Percentiles rank a stretch among this genome's conserved stretches.
phyloP scores from a whole-genome alignment of 2,329 filamentous ascomycete species.

The Xylariaceae sp. region DNA sequence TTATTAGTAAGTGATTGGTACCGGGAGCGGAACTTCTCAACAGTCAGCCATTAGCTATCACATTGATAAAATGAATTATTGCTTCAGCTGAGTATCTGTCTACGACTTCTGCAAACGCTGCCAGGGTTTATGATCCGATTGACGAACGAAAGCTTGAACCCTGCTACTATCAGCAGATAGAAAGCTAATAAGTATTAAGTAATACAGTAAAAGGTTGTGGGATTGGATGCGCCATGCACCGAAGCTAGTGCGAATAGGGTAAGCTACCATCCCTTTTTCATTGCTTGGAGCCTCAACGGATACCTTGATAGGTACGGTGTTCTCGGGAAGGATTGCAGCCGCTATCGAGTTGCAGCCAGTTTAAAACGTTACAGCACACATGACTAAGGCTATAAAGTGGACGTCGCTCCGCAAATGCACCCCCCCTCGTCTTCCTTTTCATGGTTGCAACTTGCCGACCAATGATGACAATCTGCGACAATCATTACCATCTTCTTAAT shows the following conservation, averaged over 20 bases:
- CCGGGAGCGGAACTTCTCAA: background rate
- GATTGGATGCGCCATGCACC: too few relatives aligned
- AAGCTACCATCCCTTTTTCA: constrained; percentile 17
- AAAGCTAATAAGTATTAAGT: background rate
- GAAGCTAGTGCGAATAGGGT: constrained; percentile 3
- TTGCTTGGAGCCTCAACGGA: constrained; percentile 25
- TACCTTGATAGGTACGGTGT: too few relatives aligned
- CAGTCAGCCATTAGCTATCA: constrained; percentile 2
- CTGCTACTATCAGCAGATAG: too few relatives aligned
- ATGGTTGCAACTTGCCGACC: background rate
- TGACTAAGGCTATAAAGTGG: constrained; percentile 25
- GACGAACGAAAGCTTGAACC: background rate
- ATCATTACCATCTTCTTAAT: constrained; percentile 1
- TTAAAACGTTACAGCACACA: constrained; percentile 16
- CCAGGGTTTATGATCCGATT: constrained; percentile 1
- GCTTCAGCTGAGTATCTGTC: constrained; percentile 17
- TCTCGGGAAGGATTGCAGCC: constrained; percentile 25
- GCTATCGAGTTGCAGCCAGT: constrained; percentile 7
- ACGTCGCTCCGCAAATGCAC: constrained; percentile 14
- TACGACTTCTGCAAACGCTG: background rate
- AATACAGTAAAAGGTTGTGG: too few relatives aligned
- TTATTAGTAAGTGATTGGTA: constrained; percentile 24
- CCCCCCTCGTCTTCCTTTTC: constrained; percentile 1
- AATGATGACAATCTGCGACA: background rate
- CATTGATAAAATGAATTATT: constrained; percentile 11